phyloP scores from a whole-genome alignment of 2,329 filamentous ascomycete genomes.

The Stemphylium lycopersici region DNA sequence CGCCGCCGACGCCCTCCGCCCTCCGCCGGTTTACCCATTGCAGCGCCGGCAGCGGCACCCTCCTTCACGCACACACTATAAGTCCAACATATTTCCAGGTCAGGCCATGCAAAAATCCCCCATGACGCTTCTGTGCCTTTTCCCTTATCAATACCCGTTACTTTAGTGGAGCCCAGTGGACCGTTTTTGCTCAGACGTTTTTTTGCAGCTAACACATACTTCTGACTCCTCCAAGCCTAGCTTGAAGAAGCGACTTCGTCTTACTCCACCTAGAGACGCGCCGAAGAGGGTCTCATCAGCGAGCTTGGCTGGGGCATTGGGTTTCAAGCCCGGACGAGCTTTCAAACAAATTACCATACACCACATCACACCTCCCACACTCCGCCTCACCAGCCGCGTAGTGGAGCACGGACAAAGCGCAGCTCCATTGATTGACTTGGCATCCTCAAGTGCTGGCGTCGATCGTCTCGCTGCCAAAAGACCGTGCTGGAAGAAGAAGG shows the following conservation, averaged over 20 bases:
- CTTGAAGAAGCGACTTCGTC: neutral
- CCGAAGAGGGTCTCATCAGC: constrained; percentile 18
- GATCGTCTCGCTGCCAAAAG: constrained; percentile 13
- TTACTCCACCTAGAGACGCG: constrained; percentile 11
- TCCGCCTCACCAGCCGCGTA: constrained; percentile 10
- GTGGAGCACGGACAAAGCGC: constrained; percentile 5
- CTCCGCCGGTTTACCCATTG: neutral
- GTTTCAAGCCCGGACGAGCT: constrained; percentile 30
- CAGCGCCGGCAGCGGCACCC: neutral
- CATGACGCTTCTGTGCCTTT: neutral
- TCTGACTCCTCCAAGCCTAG: constrained; percentile 7
- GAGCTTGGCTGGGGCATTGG: constrained; percentile 26
- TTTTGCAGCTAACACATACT: constrained; percentile 9
- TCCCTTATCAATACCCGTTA: constrained; percentile 15
- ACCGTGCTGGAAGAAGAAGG: constrained; percentile 1
- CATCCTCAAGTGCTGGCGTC: constrained; percentile 11
- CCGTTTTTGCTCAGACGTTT: constrained; percentile 15
- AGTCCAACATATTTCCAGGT: neutral
- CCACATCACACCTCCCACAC: constrained; percentile 7
- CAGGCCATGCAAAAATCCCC: neutral
- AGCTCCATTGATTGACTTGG: constrained; percentile 12
- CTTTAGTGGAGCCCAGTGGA: constrained; percentile 21
- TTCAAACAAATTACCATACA: constrained; percentile 32
- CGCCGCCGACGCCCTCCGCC: no score
- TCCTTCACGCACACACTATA: constrained; percentile 6